A percentile compares a stretch with the other conserved stretches of the same genome.
Conservation (phyloP, 129 eudicot genomes). For the Calendula officinalis region DNA sequence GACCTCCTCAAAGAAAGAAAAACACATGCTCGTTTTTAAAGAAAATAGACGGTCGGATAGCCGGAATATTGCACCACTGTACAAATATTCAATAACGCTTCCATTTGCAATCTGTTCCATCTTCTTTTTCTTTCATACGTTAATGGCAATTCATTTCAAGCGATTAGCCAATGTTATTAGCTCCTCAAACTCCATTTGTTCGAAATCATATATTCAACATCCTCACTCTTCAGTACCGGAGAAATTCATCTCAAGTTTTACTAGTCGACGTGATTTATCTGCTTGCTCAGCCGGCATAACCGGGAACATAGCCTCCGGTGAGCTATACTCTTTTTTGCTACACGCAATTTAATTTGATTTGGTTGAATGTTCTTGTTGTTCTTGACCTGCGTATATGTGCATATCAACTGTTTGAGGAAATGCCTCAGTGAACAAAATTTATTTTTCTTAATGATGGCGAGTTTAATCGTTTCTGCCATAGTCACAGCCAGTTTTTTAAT, state of each 20-base stretch:
- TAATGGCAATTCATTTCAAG: constrained; percentile 26
- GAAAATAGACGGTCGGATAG: too few species aligned
- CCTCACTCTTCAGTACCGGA: constrained; percentile 16
- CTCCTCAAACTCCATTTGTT: constrained; percentile 13
- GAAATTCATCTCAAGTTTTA: constrained; percentile 10
- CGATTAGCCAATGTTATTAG: constrained; percentile 9
- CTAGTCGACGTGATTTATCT: constrained; percentile 22
- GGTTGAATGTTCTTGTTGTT: neutral
- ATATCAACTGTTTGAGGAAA: constrained; percentile 38
- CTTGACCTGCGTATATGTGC: constrained; percentile 17
- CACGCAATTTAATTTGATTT: neutral
- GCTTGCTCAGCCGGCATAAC: constrained; percentile 21
- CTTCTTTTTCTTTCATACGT: constrained; percentile 7
- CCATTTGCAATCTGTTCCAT: neutral
- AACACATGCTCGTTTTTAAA: too few species aligned
- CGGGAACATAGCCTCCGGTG: constrained; percentile 28
- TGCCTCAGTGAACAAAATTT: constrained; percentile 31
- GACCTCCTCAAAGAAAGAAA: too few species aligned
- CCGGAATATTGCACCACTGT: too few species aligned
- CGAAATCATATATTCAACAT: neutral
- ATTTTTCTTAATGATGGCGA: neutral
- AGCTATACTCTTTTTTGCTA: constrained; percentile 7
- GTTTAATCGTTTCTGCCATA: neutral
- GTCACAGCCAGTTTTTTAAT: neutral
- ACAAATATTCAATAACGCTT: too few species aligned